phyloP scores from a whole-genome alignment of 495 filamentous ascomycete genomes.

The Bryoglossum gracile region DNA sequence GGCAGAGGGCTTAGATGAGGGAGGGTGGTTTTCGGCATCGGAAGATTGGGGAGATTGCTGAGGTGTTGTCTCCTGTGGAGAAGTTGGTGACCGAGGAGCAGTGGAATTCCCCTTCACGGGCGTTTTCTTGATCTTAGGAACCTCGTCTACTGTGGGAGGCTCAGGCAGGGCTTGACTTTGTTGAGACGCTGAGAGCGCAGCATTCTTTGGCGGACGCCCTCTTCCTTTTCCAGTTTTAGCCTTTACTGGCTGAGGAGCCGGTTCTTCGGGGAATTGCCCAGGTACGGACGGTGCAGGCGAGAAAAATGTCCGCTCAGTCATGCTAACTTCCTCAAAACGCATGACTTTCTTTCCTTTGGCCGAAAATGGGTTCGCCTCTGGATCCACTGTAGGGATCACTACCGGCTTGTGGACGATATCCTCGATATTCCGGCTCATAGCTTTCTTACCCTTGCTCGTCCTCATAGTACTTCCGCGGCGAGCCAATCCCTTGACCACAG shows the following conservation, averaged over 20 bases:
- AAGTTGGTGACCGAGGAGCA: constrained; percentile 11
- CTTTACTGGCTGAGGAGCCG: constrained; percentile 9
- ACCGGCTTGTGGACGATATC: constrained; percentile 25
- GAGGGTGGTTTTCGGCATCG: constrained; percentile 74
- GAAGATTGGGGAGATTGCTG: constrained; percentile 67
- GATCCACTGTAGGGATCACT: background rate
- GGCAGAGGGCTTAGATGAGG: constrained; percentile 48
- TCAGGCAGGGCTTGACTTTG: constrained; percentile 11
- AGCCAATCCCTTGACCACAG: constrained; percentile 17
- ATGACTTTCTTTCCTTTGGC: constrained; percentile 4
- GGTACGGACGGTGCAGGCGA: constrained; percentile 7
- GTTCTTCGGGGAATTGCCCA: background rate
- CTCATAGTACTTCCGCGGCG: constrained; percentile 33
- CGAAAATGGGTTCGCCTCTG: constrained; percentile 12
- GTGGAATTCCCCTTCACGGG: constrained; percentile 4
- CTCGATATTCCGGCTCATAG: constrained; percentile 24
- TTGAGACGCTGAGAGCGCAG: constrained; percentile 15
- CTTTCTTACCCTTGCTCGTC: constrained; percentile 43
- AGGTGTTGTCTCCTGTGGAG: constrained; percentile 28
- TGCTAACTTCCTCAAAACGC: constrained; percentile 11
- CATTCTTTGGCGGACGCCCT: constrained; percentile 16
- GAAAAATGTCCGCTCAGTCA: constrained; percentile 14
- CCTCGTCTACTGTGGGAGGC: background rate
- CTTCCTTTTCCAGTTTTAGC: constrained; percentile 7
- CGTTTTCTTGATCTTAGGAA: background rate